Evolutionary conservation across 768 basidiomycete species (phyloP), one percentile per base, ranked within the genome.

Genomic region (Hypholoma fasciculare): DNA sequence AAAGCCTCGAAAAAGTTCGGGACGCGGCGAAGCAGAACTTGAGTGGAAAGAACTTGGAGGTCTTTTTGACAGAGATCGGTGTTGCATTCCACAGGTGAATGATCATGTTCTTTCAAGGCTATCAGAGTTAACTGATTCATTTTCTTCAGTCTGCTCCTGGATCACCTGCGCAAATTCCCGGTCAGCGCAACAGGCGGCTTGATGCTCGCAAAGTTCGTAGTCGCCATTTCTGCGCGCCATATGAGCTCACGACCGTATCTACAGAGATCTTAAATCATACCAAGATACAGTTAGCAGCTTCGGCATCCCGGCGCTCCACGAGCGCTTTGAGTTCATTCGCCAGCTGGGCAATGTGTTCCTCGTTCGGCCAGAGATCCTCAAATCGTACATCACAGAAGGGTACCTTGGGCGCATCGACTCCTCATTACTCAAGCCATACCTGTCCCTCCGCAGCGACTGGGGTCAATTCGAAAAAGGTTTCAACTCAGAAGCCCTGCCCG

Each of bases 311-410:
- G 81, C 90, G 7, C 80, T 99, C 7, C 85, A 89, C 62, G 96
- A 98, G 70, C 94, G 96, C 20, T 99, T 96, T 76, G 97, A 98
- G 70, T 98, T 98, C 77, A 88, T 98, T 61, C 89, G 96, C 40
- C 96, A 98, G 72, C 86, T 99, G 4, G 97, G 96, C 63, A 96
- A 98, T 67, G 83, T 96, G 62, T 99, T 98, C 82, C 89, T 98
- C 61, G 92, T 99, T 49, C 92, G 89, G 54, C 96, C 96, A 7
- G 95, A 98, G 61, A 92, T 96, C 57, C 82, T 99, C 63, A 92
- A 90, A 64, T 92, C 95, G 4, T 98, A 97, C 76, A 94, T 98
- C 71, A 92, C 89, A 9, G 96, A 97, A 67, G 90, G 89, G 57
- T 93, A 94, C 71, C 87, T 99, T 13, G 94, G 94, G 8, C 84